phyloP scores from a whole-genome alignment of 2,329 filamentous ascomycete species.

The Anthostomella pinea region DNA sequence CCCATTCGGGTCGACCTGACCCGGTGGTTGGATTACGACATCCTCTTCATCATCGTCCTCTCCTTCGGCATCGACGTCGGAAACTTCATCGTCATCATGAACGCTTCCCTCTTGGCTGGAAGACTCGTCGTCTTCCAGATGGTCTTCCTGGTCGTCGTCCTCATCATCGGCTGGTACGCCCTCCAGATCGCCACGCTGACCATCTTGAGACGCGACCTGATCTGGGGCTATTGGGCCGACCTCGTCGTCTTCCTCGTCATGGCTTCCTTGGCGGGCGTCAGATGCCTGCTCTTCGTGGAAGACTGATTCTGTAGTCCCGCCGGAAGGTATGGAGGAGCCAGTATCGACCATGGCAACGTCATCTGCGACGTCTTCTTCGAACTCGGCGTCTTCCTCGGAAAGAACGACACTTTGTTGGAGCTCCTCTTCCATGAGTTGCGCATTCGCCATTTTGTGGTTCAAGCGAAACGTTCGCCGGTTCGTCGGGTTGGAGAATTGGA shows the following conservation, averaged over 20 bases:
- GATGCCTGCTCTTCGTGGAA: constrained; percentile 13
- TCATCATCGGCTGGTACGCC: constrained; percentile 28
- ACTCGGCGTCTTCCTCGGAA: constrained; percentile 44
- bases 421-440: constrained; percentile 56
- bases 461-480: background rate
- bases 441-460: constrained; percentile 42
- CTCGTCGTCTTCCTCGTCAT: constrained; percentile 20
- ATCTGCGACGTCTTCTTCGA: constrained; percentile 37
- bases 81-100: constrained; percentile 35
- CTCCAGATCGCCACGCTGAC: constrained; percentile 15
- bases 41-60: constrained; percentile 39
- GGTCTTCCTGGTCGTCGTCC: constrained; percentile 19
- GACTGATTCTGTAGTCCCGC: constrained; percentile 17
- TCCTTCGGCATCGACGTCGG: constrained; percentile 41
- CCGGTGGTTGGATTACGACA: constrained; percentile 4
- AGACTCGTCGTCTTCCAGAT: constrained; percentile 19
- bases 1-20: constrained; percentile 18
- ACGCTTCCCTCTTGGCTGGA: constrained; percentile 31
- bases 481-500: constrained; percentile 3
- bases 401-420: constrained; percentile 54
- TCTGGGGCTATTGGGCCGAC: constrained; percentile 23
- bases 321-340: constrained; percentile 14
- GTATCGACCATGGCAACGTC: constrained; percentile 29
- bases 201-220: constrained; percentile 8
- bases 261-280: constrained; percentile 23